Evolutionary conservation across 495 filamentous ascomycete genomes (phyloP).

Genomic region (Penicillium manginii): DNA sequence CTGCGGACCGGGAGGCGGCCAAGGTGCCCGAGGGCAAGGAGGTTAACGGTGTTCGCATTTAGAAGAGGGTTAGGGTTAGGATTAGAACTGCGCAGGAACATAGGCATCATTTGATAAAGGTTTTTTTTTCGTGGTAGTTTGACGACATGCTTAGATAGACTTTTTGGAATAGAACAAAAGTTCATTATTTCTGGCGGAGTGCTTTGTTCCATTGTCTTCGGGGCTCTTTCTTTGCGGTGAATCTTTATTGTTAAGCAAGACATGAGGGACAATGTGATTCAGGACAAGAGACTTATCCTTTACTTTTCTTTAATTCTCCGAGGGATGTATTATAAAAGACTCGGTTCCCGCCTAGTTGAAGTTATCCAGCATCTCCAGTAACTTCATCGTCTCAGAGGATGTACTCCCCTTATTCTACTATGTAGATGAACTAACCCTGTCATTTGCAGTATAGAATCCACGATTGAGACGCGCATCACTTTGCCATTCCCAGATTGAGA

Average conservation of each 20-base stretch:
- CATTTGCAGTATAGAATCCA: no score
- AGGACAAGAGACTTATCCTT: no score
- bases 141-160: slow-evolving; percentile 16
- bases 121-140: background rate
- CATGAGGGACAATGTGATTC: background rate
- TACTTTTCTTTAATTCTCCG: background rate
- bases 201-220: background rate
- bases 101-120: slow-evolving; percentile 15
- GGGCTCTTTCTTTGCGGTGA: background rate
- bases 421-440: no score
- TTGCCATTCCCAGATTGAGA: background rate
- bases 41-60: slow-evolving; percentile 37
- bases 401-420: no score
- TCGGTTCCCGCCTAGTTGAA: no score
- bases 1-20: slow-evolving; percentile 41
- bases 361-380: no score
- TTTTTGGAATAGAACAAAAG: slow-evolving; percentile 20
- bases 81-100: slow-evolving; percentile 8
- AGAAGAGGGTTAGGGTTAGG: background rate
- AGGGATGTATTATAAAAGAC: no score
- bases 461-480: no score
- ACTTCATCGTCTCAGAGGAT: no score
- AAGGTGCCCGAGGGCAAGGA: slow-evolving; percentile 43
- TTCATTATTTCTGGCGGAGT: background rate
- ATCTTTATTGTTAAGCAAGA: background rate